Evolutionary conservation across 2,329 filamentous ascomycete genomes (phyloP).

Genomic region (Fusarium compactum): DNA sequence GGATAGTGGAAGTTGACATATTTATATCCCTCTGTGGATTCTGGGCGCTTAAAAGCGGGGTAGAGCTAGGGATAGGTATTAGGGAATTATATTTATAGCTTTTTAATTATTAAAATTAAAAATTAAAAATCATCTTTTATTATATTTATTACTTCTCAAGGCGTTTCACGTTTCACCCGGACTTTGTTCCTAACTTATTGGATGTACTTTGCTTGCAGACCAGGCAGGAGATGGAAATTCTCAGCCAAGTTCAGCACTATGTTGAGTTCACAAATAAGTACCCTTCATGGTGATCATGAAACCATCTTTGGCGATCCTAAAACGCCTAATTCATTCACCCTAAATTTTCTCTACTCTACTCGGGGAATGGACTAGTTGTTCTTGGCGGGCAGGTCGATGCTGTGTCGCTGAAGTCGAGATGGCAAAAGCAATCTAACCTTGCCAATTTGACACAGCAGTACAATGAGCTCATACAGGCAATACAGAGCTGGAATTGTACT

Average conservation of each 20-base stretch:
- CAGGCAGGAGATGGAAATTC: constrained; percentile 61
- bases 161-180: constrained; percentile 66
- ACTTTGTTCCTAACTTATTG: constrained; percentile 62
- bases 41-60: no score
- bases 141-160: constrained; percentile 53
- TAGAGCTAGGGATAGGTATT: no score
- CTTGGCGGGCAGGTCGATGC: constrained; percentile 3
- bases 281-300: neutral
- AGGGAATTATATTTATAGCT: no score
- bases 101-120: no score
- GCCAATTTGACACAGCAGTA: constrained; percentile 12
- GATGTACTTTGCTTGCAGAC: constrained; percentile 66
- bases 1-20: no score
- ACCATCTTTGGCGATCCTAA: constrained; percentile 61
- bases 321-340: constrained; percentile 24
- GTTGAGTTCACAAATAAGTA: constrained; percentile 29
- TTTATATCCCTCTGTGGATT: no score
- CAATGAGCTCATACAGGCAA: constrained; percentile 24
- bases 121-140: no score
- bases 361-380: neutral
- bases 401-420: neutral
- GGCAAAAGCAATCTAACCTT: constrained; percentile 10
- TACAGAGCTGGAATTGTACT: constrained; percentile 14
- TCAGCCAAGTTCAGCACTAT: constrained; percentile 52
- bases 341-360: constrained; percentile 4